Percentiles rank a stretch among this genome's conserved stretches.
phyloP scores from a whole-genome alignment of 2,329 filamentous ascomycete genomes.

The Venturia asperata region DNA sequence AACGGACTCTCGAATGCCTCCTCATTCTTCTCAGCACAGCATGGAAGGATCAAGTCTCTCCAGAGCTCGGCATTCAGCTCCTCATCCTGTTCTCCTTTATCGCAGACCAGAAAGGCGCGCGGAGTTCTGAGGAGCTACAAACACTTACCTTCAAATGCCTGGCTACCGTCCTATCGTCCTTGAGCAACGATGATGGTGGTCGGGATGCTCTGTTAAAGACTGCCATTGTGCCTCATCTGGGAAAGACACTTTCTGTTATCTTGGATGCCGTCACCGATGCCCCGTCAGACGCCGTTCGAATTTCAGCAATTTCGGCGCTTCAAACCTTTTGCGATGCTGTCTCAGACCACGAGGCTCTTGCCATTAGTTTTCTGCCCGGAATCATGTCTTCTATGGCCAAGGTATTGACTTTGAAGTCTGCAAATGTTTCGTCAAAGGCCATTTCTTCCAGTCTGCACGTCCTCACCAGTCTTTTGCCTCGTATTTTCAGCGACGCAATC shows the following conservation, averaged over 20 bases:
- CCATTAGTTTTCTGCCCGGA: slow-evolving; percentile 73
- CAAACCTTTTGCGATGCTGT: slow-evolving; percentile 56
- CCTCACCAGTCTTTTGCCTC: slow-evolving; percentile 42
- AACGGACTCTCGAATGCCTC: slow-evolving; percentile 69
- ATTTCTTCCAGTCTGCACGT: slow-evolving; percentile 41
- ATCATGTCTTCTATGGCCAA: slow-evolving; percentile 76
- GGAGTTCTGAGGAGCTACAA: slow-evolving; percentile 65
- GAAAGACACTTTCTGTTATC: slow-evolving; percentile 73
- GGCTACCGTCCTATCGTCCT: slow-evolving; percentile 54
- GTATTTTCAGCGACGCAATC: slow-evolving; percentile 41
- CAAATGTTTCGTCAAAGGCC: slow-evolving; percentile 24
- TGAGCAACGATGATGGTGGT: slow-evolving; percentile 44
- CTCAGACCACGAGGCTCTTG: slow-evolving; percentile 65
- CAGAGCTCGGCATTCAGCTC: slow-evolving; percentile 72
- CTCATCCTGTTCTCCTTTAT: slow-evolving; percentile 78
- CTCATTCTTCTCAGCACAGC: slow-evolving; percentile 66
- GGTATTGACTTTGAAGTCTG: slow-evolving; percentile 58
- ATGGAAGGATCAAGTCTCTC: slow-evolving; percentile 66
- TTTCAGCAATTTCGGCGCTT: slow-evolving; percentile 61
- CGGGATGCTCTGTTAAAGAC: slow-evolving; percentile 46
- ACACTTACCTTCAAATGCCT: slow-evolving; percentile 65
- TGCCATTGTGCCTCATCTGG: slow-evolving; percentile 66
- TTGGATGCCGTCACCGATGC: slow-evolving; percentile 42
- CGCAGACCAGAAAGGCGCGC: slow-evolving; percentile 56
- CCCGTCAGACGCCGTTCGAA: slow-evolving; percentile 62